Conservation (phyloP, 106 monocot species). For the Dendrobium officinale region DNA sequence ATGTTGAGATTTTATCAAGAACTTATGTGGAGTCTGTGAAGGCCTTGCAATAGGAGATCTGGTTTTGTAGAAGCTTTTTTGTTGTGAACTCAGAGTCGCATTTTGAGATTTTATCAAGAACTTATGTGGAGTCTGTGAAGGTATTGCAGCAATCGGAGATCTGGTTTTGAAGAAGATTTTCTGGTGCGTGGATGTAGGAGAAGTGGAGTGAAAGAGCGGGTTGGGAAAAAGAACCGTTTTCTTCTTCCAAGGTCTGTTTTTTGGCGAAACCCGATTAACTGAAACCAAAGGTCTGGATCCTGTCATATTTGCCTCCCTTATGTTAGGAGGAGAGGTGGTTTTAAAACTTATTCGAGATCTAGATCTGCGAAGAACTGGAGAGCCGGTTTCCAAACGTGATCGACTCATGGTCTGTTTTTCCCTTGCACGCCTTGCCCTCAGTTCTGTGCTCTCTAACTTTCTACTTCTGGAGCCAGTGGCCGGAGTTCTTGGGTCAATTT, state of each 20-base stretch:
- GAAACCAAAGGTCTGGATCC: conserved; percentile 19
- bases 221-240: conserved; percentile 81
- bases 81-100: conserved; percentile 28
- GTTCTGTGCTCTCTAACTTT: conserved; percentile 15
- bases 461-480: conserved; percentile 7
- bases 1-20: conserved; percentile 37
- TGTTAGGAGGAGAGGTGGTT: conserved; percentile 36
- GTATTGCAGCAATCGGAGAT: conserved; percentile 39
- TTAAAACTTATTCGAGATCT: conserved; percentile 74
- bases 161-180: conserved; percentile 43
- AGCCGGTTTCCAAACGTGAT: conserved; percentile 13
- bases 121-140: conserved; percentile 36
- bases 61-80: conserved; percentile 43
- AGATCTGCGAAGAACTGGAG: conserved; percentile 19
- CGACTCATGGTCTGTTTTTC: conserved; percentile 45
- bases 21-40: conserved; percentile 41
- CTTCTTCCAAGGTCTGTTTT: conserved; percentile 52
- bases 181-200: conserved; percentile 9
- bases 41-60: conserved; percentile 39
- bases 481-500: conserved; percentile 54
- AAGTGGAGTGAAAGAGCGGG: conserved; percentile 33
- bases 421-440: conserved; percentile 34
- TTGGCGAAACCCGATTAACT: conserved; percentile 40
- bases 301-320: not conserved
- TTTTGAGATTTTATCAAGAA: conserved; percentile 44